A percentile compares a stretch with the other conserved stretches of the same genome.
Conservation (phyloP, 345 rosid species). For the Gossypium stocksii region DNA sequence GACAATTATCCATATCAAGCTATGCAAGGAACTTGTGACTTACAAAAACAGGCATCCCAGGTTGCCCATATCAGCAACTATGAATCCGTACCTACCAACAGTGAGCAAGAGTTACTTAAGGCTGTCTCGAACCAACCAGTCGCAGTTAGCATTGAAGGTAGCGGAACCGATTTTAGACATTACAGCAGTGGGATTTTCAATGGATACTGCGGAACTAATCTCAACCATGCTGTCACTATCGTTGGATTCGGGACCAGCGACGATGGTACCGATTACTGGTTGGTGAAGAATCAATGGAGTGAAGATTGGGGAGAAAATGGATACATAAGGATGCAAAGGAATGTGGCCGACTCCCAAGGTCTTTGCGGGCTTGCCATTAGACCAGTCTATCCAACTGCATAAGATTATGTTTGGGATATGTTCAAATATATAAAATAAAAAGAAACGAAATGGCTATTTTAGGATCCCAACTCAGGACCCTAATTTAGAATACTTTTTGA, state of each 20-base stretch:
- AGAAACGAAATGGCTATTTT: too few relatives aligned
- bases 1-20: background rate
- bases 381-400: background rate
- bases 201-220: background rate
- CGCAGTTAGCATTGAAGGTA: background rate
- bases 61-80: background rate
- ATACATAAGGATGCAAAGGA: background rate
- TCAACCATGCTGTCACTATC: background rate
- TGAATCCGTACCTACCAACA: background rate
- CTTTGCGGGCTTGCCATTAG: background rate
- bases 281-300: background rate
- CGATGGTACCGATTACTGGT: background rate
- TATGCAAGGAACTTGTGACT: background rate
- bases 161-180: background rate
- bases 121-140: background rate
- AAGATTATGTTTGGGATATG: background rate
- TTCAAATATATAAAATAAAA: too few relatives aligned
- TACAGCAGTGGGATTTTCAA: background rate
- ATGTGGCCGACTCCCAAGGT: background rate
- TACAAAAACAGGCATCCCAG: background rate
- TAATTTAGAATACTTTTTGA: too few relatives aligned
- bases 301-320: background rate
- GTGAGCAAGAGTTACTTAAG: background rate
- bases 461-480: too few relatives aligned
- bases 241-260: background rate